Base-by-base conservation (phyloP, 2,329 filamentous ascomycete genomes). In the Scedosporium boydii region DNA sequence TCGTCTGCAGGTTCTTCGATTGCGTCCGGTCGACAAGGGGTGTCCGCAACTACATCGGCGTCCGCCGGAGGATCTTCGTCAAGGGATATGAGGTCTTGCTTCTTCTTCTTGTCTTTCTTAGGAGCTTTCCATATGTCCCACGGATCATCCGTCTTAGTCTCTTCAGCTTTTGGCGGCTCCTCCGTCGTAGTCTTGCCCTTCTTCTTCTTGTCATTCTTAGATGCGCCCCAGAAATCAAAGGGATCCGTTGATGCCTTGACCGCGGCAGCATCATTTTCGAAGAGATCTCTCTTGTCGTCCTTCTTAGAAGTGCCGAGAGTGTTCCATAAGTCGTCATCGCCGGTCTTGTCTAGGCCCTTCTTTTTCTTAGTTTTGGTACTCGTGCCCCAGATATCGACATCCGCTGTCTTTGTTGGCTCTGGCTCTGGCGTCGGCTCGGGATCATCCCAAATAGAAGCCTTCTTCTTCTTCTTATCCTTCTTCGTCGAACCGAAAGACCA, bases 71-170 rank as follows among this genome's bases (percentile, higher is more conserved):
- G 61, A 18, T 60, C 63, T 29, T 65, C 66, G 18, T 70, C 67
- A 16, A 69, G 63, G 9, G 59, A 53, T 65, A 57, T 42, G 9
- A 62, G 23, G 26, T 59, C 56, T 63, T 65, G 59, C 68, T 75
- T 74, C 63, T 76, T 77, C 62, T 73, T 72, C 68, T 75, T 75
- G 62, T 75, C 69, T 65, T 83, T 84, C 68, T 83, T 83, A 10
- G 68, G 42, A 12, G 42, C 41, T 42, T 59, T 59, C 62, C 62
- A 63, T 18, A 51, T 63, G 29, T 63, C 61, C 66, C 65, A 68
- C 44, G 66, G 61, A 26, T 69, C 64, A 63, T 63, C 56, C 29
- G 60, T 38, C n/a, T 58, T 58, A 64, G 70, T 68, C 63, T 70
- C 71, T 60, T 68, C 70, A 63, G 70, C 69, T 51, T 73, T 72